Base-by-base conservation (phyloP, 441 rosid genomes). In the Theobroma grandiflorum region DNA sequence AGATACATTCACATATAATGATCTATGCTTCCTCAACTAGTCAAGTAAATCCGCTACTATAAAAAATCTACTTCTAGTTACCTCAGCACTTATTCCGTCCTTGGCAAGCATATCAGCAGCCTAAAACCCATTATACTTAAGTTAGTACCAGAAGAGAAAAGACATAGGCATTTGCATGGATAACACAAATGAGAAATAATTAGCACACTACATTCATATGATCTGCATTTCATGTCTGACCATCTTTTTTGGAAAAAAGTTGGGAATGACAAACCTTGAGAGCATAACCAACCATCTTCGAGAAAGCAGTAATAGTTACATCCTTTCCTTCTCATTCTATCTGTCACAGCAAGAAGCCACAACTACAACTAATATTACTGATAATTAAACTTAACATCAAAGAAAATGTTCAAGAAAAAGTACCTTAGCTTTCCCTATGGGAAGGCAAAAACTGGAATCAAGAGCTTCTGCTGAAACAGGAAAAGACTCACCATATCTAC, bases 391-490 rank as follows among this genome's bases (percentile, higher is more conserved):
- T 7, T 53, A 57, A 58, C 11, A 58, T 22, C 14, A 78, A 26
- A 0, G 49, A 50, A 7, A 20, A 49, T 55, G 43, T 65, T 72
- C 26, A 8, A 53, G 37, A 33, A 55, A 58, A 33, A 43, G 40
- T 84, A 94, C 99, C 98, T 94, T 96, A 55, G 98, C 98, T 91
- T 94, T 92, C 80, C 99, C 98, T 73, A 96, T 96, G 15, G 99
- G 98, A 84, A 94, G 93, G 82, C 96, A 96, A 86, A 96, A 96
- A 88, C 94, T 96, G 77, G 99, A 94, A 90, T 96, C 98, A 68
- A 94, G 96, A 40, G 66, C 95, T 89, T 94, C 99, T 12, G 89
- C 98, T 77, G 98, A 93, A 79, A 94, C 89, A 78, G 98, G 98
- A 85, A 95, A 96, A 26, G 94, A 88, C 86, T 96, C 98, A 33